Conservation (phyloP, 2,329 filamentous ascomycete species). For the Fusarium sp. region DNA sequence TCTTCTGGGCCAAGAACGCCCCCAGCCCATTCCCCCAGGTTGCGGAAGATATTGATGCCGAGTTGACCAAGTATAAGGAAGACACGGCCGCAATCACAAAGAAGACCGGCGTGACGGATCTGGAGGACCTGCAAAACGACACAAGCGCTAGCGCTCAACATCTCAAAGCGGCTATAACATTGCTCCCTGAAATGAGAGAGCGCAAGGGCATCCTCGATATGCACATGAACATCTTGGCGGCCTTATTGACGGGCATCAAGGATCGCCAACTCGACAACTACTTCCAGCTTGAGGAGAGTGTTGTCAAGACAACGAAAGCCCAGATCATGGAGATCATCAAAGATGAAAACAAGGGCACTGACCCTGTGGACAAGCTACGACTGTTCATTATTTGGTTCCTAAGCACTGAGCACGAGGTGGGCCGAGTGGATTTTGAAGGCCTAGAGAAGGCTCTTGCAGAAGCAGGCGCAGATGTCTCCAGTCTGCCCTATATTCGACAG, state of each 20-base stretch:
- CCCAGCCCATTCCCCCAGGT: conserved; percentile 94
- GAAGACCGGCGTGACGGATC: conserved; percentile 92
- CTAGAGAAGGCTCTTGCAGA: conserved; percentile 88
- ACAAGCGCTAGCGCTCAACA: conserved; percentile 92
- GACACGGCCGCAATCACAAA: conserved; percentile 95
- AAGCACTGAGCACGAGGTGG: conserved; percentile 91
- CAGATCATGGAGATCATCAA: conserved; percentile 92
- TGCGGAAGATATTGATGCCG: conserved; percentile 94
- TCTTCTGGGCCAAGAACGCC: conserved; percentile 97
- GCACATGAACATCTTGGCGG: conserved; percentile 98
- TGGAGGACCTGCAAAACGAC: conserved; percentile 94
- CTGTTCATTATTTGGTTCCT: conserved; percentile 98
- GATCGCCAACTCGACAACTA: conserved; percentile 96
- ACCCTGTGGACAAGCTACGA: conserved; percentile 90
- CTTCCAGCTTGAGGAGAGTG: conserved; percentile 94
- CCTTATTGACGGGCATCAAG: conserved; percentile 84
- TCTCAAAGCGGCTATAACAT: conserved; percentile 93
- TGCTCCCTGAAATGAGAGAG: conserved; percentile 92
- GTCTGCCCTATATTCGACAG: conserved; percentile 90
- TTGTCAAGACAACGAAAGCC: conserved; percentile 90
- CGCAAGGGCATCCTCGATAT: conserved; percentile 95
- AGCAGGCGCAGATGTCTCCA: conserved; percentile 82
- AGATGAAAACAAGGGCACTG: conserved; percentile 84
- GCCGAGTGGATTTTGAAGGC: conserved; percentile 84
- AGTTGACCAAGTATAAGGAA: conserved; percentile 95